Percentiles rank a stretch among this genome's conserved stretches.
Conservation (phyloP, 805 yeast species). For the Wickerhamomyces bovis region DNA sequence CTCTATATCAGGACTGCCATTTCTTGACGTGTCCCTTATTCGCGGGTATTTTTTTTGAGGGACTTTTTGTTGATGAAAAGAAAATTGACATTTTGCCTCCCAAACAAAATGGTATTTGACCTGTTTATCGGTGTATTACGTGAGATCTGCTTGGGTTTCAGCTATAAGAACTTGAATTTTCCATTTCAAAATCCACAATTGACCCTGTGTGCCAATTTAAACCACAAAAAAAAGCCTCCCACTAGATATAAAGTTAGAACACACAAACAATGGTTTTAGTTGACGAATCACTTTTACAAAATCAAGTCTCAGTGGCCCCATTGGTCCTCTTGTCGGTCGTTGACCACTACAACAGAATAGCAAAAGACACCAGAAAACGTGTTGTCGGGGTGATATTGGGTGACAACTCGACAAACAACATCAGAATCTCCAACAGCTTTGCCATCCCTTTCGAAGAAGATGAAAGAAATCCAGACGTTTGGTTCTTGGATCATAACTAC, state of each 20-base stretch:
- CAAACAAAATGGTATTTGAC: neutral
- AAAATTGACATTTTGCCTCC: neutral
- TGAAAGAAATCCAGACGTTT: conserved; percentile 81
- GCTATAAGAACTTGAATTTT: neutral
- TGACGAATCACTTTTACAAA: conserved; percentile 25
- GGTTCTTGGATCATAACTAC: conserved; percentile 96
- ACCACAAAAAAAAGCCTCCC: neutral
- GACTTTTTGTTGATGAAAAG: neutral
- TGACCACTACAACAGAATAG: conserved; percentile 89
- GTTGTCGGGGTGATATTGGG: conserved; percentile 95
- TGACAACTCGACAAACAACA: conserved; percentile 45
- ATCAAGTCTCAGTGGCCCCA: conserved; percentile 89
- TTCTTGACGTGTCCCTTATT: neutral
- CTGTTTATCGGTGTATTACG: neutral
- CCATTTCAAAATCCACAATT: neutral
- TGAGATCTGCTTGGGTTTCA: neutral
- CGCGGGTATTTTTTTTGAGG: neutral
- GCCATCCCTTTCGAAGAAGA: conserved; percentile 99
- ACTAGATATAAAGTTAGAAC: neutral
- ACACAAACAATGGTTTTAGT: conserved; percentile 3
- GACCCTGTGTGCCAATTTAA: neutral
- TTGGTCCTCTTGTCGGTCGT: conserved; percentile 88
- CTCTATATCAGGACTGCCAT: neutral
- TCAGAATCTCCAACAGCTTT: conserved; percentile 84
- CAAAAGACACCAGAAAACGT: conserved; percentile 67